Evolutionary conservation across 1,139 yeast genomes (phyloP), one percentile per base, ranked within the genome.

Genomic region (Pichia norvegensis): DNA sequence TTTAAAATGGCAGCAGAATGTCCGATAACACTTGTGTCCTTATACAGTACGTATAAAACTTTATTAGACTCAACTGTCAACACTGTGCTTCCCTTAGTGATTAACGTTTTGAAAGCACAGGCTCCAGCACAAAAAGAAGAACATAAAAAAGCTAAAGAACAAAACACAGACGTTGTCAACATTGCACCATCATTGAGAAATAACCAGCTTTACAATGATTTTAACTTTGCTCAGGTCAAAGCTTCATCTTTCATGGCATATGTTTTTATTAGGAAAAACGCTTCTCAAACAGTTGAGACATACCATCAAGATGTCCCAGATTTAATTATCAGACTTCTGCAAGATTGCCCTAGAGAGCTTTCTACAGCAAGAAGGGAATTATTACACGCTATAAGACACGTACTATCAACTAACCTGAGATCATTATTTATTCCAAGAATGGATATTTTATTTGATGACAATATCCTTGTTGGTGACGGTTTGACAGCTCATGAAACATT

Each of bases 311-410:
- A 72, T 46, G 87, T 94, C 5, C 98, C 99, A 0, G 95, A 85
- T 52, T 78, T 90, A 43, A 85, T 92, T 29, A 76, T 92, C 49
- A 71, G 97, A 53, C 68, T 94, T 40, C 69, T 94, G 40, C 95
- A 88, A 63, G 98, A 94, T 62, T 92, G 97, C 61, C 98, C 99
- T 4, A 83, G 95, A n/a, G 97, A 92, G 62, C 70, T 88, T 42
- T 85, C 95, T 2, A 82, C 90, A 5, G 95, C 97, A 0, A 72
- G 98, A 58, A 88, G 92, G 61, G 99, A 94, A 64, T 68, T 94
- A 41, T 69, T 94, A 37, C 97, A 92, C 54, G 97, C 97, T 0
- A 87, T 96, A 5, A 75, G 98, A 59, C 98, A 94, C 60, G 87
- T 94, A 22, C 68, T 94, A 45, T 85, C 95, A 5, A 90, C 97